Conservation (phyloP, 108 stramenopile genomes). For the Cylindrotheca fusiformis region DNA sequence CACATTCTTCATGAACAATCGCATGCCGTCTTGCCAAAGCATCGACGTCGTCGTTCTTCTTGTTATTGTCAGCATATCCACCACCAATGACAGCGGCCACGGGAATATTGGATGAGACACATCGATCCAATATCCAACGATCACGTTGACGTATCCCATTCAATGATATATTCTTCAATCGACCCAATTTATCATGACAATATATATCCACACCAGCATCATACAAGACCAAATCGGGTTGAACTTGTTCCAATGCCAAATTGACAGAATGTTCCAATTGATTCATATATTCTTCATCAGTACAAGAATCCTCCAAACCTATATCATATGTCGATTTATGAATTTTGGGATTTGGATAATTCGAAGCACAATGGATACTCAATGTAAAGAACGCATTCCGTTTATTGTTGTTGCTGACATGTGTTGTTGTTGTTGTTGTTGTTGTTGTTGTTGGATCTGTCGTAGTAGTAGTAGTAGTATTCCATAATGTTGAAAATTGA, state of each 20-base stretch:
- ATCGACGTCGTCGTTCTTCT: constrained; percentile 52
- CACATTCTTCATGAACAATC: constrained; percentile 69
- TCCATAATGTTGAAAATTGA: constrained; percentile 28
- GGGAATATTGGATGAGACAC: constrained; percentile 50
- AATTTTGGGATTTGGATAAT: constrained; percentile 69
- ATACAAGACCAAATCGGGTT: constrained; percentile 77
- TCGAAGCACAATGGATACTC: constrained; percentile 67
- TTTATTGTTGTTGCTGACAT: constrained; percentile 8
- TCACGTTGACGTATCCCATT: constrained; percentile 68
- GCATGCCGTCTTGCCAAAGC: constrained; percentile 66
- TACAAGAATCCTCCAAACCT: constrained; percentile 46
- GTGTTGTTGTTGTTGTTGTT: too few species aligned
- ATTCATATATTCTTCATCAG: constrained; percentile 57
- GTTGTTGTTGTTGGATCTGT: too few species aligned
- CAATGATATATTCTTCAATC: constrained; percentile 52
- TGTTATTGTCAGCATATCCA: too few species aligned
- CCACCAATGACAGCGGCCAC: constrained; percentile 76
- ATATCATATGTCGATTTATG: constrained; percentile 60
- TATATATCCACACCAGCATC: constrained; percentile 83
- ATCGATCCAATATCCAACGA: constrained; percentile 48
- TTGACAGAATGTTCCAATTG: constrained; percentile 40
- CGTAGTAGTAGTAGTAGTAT: not conserved
- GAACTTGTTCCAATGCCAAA: constrained; percentile 38
- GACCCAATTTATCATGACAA: constrained; percentile 61
- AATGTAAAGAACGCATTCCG: constrained; percentile 47